Conservation (phyloP, 139 green algal genomes). For the Tetradesmus obliquus region DNA sequence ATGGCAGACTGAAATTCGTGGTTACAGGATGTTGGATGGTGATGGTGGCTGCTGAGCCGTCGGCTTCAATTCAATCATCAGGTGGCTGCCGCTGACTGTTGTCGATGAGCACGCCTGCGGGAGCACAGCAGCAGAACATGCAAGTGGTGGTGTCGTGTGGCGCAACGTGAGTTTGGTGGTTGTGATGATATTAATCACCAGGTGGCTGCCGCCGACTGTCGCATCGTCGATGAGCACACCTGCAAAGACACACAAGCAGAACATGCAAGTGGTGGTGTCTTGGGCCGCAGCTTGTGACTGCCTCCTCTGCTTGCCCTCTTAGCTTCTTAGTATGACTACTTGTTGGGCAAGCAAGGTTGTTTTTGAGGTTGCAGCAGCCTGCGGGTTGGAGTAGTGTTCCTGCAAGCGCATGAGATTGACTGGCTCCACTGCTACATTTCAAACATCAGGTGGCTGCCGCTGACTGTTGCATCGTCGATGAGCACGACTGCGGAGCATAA, state of each 20-base stretch:
- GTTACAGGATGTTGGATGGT: no score
- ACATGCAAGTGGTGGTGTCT: no score
- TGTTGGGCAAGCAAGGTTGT: no score
- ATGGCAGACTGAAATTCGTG: background rate
- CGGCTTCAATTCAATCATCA: background rate
- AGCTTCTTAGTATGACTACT: no score
- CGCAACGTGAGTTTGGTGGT: background rate
- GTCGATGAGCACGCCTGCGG: conserved; percentile 21
- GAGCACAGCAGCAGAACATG: background rate
- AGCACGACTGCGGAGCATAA: background rate
- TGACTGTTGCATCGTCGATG: background rate
- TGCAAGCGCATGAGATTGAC: no score
- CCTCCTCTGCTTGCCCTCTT: background rate
- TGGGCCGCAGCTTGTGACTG: background rate
- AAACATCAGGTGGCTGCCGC: background rate
- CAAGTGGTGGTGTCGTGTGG: background rate
- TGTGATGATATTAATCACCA: background rate
- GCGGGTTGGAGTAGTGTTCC: no score
- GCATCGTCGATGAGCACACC: background rate
- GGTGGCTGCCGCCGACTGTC: no score
- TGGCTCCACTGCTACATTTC: background rate
- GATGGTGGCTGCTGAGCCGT: background rate
- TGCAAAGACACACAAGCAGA: no score
- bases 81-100: conserved; percentile 2
- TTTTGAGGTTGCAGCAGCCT: no score